A percentile compares a stretch with the other conserved stretches of the same genome.
Evolutionary conservation across 306 rosid species (phyloP).

Genomic region (Ormosia semicastrata): DNA sequence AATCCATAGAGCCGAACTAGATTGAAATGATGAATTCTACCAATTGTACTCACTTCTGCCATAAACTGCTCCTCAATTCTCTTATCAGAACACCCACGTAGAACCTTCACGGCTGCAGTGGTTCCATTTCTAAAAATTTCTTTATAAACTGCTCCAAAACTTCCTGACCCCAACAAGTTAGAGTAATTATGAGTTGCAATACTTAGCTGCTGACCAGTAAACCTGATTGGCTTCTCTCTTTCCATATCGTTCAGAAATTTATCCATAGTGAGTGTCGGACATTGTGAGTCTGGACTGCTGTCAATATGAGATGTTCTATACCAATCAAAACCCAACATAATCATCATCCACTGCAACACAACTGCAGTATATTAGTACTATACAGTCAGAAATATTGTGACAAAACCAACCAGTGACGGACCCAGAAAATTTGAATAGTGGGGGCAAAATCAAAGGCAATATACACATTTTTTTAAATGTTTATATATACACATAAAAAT

Average conservation of each 20-base stretch:
- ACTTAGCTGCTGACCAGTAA: background rate
- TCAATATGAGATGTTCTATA: background rate
- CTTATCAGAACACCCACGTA: slow-evolving; percentile 1
- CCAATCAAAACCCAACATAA: background rate
- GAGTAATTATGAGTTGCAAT: slow-evolving; percentile 33
- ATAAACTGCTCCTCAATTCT: slow-evolving; percentile 21
- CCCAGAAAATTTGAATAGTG: too few species aligned
- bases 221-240: slow-evolving; percentile 4
- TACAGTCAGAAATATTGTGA: background rate
- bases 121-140: slow-evolving; percentile 34
- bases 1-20: slow-evolving; percentile 38
- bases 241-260: background rate
- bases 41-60: slow-evolving; percentile 30
- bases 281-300: background rate
- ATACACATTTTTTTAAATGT: too few species aligned
- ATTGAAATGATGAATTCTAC: slow-evolving; percentile 37
- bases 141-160: slow-evolving; percentile 40
- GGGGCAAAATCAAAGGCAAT: too few species aligned
- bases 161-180: slow-evolving; percentile 39
- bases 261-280: background rate
- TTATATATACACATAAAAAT: too few species aligned
- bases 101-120: slow-evolving; percentile 36
- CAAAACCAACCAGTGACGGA: background rate
- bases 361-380: background rate
- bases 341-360: background rate